A percentile compares a stretch with the other conserved stretches of the same genome.
Evolutionary conservation across 805 yeast genomes (phyloP).

Genomic region (Pichia occidentalis): DNA sequence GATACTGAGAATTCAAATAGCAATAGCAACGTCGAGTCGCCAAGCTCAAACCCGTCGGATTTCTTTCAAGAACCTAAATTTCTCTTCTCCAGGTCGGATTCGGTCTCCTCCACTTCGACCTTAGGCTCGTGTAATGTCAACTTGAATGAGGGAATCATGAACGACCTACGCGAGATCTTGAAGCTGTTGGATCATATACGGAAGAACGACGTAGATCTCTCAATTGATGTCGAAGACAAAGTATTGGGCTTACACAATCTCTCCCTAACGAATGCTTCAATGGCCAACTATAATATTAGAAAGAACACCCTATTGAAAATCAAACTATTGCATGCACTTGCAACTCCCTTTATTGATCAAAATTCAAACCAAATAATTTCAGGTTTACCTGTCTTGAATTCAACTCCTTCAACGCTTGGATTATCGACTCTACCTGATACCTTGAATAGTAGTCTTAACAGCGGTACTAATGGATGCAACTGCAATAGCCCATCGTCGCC

Average conservation of each 20-base stretch:
- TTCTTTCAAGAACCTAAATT: too few species aligned
- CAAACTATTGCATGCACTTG: slow-evolving; percentile 52
- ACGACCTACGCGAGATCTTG: slow-evolving; percentile 7
- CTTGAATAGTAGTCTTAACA: too few species aligned
- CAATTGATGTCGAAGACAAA: slow-evolving; percentile 24
- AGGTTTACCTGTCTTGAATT: slow-evolving; percentile 21
- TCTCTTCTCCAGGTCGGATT: slow-evolving; percentile 7
- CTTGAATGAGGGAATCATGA: slow-evolving; percentile 1
- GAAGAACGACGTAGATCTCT: slow-evolving; percentile 12
- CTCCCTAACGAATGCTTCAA: slow-evolving; percentile 38
- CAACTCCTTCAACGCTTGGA: slow-evolving; percentile 25
- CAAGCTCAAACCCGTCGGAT: too few species aligned
- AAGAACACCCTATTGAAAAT: slow-evolving; percentile 38
- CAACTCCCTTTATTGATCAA: slow-evolving; percentile 57
- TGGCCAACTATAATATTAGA: slow-evolving; percentile 31
- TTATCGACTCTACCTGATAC: slow-evolving; percentile 16
- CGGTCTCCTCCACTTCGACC: slow-evolving; percentile 1
- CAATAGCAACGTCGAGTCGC: neutral
- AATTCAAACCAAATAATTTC: slow-evolving; percentile 17
- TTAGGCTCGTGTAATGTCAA: neutral
- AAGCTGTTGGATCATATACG: slow-evolving; percentile 4
- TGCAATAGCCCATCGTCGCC: neutral
- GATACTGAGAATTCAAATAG: neutral
- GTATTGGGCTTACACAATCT: slow-evolving; percentile 54
- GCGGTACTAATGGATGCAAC: slow-evolving; percentile 4